phyloP scores from a whole-genome alignment of 2,329 filamentous ascomycete species.

The Sporothrix luriei region DNA sequence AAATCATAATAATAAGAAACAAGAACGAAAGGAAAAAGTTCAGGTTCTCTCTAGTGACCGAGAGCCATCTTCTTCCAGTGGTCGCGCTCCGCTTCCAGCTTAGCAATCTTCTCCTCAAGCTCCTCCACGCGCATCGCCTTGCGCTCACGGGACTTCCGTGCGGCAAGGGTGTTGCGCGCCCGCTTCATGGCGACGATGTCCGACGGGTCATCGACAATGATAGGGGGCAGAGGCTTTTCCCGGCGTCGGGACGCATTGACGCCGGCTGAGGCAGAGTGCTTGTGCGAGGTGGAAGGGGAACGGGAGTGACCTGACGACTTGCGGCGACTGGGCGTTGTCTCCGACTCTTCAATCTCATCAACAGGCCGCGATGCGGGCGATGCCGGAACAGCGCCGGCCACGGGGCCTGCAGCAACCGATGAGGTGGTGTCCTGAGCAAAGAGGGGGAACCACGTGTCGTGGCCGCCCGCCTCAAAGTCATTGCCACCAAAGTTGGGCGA shows the following conservation, averaged over 20 bases:
- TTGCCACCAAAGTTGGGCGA: conserved; percentile 73
- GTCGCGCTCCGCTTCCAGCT: conserved; percentile 67
- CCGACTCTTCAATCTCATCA: conserved; percentile 55
- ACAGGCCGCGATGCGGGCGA: conserved; percentile 48
- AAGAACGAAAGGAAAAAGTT: conserved; percentile 35
- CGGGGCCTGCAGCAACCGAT: conserved; percentile 17
- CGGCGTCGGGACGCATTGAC: conserved; percentile 70
- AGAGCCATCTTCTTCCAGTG: conserved; percentile 64
- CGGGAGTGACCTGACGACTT: conserved; percentile 56
- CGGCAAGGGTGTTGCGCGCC: conserved; percentile 88
- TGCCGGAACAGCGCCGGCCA: conserved; percentile 40
- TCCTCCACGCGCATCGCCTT: conserved; percentile 77
- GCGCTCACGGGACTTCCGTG: conserved; percentile 86
- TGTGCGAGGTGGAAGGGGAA: conserved; percentile 45
- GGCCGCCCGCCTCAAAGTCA: conserved; percentile 56
- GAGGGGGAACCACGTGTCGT: conserved; percentile 70
- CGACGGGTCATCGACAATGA: conserved; percentile 70
- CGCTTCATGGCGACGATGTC: conserved; percentile 87
- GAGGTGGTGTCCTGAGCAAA: conserved; percentile 59
- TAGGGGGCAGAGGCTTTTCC: conserved; percentile 77
- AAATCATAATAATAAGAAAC: conserved; percentile 18
- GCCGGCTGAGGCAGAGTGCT: conserved; percentile 70
- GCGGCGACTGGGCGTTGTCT: conserved; percentile 48
- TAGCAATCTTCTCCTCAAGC: conserved; percentile 71
- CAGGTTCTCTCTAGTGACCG: conserved; percentile 41